phyloP scores from a whole-genome alignment of 805 yeast species.

The Candida alai region DNA sequence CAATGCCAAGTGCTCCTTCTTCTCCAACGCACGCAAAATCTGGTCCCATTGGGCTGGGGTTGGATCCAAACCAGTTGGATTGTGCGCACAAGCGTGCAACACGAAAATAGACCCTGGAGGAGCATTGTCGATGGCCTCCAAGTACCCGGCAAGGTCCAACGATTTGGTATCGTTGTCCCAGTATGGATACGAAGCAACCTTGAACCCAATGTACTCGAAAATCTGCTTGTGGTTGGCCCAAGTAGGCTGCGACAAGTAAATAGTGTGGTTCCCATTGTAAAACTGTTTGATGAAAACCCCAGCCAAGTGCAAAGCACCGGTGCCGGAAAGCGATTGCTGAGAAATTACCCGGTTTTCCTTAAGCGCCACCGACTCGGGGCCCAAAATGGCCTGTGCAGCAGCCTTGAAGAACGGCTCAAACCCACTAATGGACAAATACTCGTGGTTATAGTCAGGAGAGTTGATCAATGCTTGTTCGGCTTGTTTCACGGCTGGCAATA shows the following conservation, averaged over 20 bases:
- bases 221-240: constrained; percentile 96
- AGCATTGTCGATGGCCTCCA: constrained; percentile 60
- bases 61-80: constrained; percentile 97
- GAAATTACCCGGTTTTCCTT: constrained; percentile 50
- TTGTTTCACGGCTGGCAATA: constrained; percentile 59
- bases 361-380: constrained; percentile 52
- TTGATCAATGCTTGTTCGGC: constrained; percentile 66
- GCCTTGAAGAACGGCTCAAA: constrained; percentile 60
- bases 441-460: constrained; percentile 71
- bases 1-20: constrained; percentile 67
- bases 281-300: constrained; percentile 63
- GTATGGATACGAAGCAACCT: constrained; percentile 73
- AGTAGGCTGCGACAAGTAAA: constrained; percentile 86
- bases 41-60: constrained; percentile 73
- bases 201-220: constrained; percentile 66
- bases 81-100: constrained; percentile 95
- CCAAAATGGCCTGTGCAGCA: constrained; percentile 72
- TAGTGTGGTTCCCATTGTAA: constrained; percentile 36
- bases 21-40: constrained; percentile 60
- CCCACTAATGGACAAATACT: constrained; percentile 83
- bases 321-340: constrained; percentile 78
- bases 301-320: constrained; percentile 88
- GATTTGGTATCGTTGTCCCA: constrained; percentile 73
- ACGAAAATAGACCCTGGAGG: constrained; percentile 74
- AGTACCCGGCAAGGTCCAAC: constrained; percentile 66